Percentiles rank a stretch among this genome's conserved stretches.
phyloP scores from a whole-genome alignment of 2,329 filamentous ascomycete species.

The Lachnellula suecica region DNA sequence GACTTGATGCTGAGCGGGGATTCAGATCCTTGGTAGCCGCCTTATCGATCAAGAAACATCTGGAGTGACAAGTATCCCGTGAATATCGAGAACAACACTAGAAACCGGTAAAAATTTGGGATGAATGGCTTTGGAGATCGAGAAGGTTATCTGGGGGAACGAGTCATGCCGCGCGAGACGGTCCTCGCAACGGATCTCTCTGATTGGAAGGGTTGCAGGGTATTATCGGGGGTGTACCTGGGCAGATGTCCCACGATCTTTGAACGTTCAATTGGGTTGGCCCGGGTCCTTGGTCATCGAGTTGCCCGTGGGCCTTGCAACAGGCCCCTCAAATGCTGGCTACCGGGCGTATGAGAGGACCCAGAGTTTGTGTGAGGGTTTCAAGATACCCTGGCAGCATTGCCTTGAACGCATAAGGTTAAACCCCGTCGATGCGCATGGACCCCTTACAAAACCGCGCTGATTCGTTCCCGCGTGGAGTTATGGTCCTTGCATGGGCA shows the following conservation, averaged over 20 bases:
- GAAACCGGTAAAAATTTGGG: constrained; percentile 23
- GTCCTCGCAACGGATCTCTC: constrained; percentile 4
- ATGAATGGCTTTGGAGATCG: constrained; percentile 12
- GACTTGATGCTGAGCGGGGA: not conserved
- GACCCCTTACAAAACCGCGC: too few relatives aligned
- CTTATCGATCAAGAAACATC: constrained; percentile 7
- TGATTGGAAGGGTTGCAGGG: not conserved
- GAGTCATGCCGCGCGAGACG: constrained; percentile 1
- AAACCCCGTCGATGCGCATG: too few relatives aligned
- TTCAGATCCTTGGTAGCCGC: not conserved
- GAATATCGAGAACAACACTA: constrained; percentile 7
- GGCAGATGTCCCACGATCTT: not conserved
- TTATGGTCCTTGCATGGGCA: too few relatives aligned
- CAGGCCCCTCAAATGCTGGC: not conserved
- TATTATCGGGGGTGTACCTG: constrained; percentile 1
- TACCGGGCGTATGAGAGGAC: not conserved
- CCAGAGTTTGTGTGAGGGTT: not conserved
- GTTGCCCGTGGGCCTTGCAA: not conserved
- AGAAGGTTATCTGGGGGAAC: constrained; percentile 2
- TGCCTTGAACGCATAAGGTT: too few relatives aligned
- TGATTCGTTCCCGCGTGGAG: too few relatives aligned
- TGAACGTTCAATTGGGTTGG: not conserved
- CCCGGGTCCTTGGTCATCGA: not conserved
- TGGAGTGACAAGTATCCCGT: constrained; percentile 2
- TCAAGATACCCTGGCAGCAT: not conserved